Base-by-base conservation (phyloP, 2,329 filamentous ascomycete genomes). In the Aspergillus uvarum region DNA sequence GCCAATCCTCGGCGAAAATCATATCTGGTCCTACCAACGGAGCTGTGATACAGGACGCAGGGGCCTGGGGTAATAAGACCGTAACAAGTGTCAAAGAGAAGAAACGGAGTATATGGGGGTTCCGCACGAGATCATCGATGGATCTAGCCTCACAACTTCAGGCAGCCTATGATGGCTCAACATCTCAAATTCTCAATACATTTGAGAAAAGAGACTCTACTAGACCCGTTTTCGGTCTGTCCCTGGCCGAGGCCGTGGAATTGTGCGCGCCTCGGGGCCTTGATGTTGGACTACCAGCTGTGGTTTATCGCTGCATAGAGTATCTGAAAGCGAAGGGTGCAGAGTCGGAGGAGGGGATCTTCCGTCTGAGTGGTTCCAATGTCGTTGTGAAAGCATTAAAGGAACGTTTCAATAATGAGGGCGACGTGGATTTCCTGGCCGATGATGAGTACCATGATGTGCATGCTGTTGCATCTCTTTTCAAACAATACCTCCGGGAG, bases 301-400 rank as follows among this genome's bases (percentile, higher is more conserved):
- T 99, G 2, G 91, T 98, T 8, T 99, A 96, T 77, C 89, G 95
- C 59, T 97, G 92, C 72, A 90, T 99, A 63, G 91, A 98, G 74
- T 99, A 96, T 74, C 83, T 99, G 19, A 89, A 91, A 65, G 84
- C 86, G 6, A 93, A 93, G 79, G 87, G 90, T 63, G 95, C 93
- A 11, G 83, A 89, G 51, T 83, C 82, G 5, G 95, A 99, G 74
- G 95, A 99, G 76, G 95, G 95, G 48, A 96, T 99, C 47, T 99
- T 99, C 82, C 88, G 95, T 54, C 82, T 99, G 47, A 98, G 93
- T 74, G 95, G 95, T n/a, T 98, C 94, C 0, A 98, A 96, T 72
- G 85, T 96, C 57, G 89, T 96, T 53, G 96, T 99, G 77, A 96
- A 94, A 76, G 87, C 87, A 59, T 83, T 99, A 48, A 90, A 90